phyloP scores from a whole-genome alignment of 179 eudicot genomes.

The Silene noctiflora region DNA sequence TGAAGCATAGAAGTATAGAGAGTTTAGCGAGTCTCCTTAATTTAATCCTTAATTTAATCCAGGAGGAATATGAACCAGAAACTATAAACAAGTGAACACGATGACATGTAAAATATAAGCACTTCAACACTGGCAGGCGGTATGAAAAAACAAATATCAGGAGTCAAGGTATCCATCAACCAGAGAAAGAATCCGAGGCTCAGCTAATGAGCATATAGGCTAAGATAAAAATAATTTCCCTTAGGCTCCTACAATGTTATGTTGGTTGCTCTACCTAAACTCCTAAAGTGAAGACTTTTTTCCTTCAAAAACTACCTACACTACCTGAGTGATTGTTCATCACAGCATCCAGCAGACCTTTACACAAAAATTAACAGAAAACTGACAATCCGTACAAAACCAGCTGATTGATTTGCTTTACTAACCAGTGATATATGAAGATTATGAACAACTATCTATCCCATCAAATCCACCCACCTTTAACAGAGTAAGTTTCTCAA shows the following conservation, averaged over 20 bases:
- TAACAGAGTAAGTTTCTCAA: background rate
- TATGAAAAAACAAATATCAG: background rate
- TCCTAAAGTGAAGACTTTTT: background rate
- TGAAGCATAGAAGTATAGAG: background rate
- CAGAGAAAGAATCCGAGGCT: background rate
- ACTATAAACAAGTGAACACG: background rate
- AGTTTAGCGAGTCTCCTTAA: background rate
- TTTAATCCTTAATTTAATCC: background rate
- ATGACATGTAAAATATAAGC: background rate
- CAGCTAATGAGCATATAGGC: background rate
- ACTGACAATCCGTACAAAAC: background rate
- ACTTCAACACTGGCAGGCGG: background rate
- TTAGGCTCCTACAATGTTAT: background rate
- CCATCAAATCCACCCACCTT: background rate
- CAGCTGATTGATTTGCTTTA: slow-evolving; percentile 4
- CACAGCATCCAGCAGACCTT: background rate
- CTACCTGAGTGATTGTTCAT: background rate
- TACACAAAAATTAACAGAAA: slow-evolving; percentile 1
- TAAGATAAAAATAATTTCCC: background rate
- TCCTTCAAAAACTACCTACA: background rate
- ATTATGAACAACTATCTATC: background rate
- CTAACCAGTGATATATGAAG: background rate
- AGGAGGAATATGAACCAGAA: background rate
- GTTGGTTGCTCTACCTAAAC: background rate
- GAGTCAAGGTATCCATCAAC: background rate